Conservation (phyloP, 2,329 filamentous ascomycete species). For the Blastomyces emzantsi region DNA sequence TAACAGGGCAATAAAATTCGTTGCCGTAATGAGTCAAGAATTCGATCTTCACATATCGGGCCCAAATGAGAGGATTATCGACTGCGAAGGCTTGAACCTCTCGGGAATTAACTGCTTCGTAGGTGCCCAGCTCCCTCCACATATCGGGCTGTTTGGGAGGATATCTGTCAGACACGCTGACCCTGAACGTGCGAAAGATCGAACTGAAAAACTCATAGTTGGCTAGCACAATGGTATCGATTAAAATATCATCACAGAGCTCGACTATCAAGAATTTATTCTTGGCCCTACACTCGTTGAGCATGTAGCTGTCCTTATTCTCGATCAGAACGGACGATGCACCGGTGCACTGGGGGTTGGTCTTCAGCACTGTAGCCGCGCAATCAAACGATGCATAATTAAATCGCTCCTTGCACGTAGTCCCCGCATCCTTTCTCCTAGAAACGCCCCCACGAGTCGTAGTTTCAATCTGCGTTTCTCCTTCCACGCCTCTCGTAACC, state of each 20-base stretch:
- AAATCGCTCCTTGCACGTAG: constrained; percentile 94
- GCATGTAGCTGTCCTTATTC: constrained; percentile 98
- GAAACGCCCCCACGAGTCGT: constrained; percentile 40
- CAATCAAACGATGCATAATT: constrained; percentile 98
- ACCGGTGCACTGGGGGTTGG: constrained; percentile 76
- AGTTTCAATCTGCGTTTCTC: constrained; percentile 13
- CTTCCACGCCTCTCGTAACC: constrained; percentile 12
- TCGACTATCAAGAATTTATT: constrained; percentile 96
- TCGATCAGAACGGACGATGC: constrained; percentile 82
- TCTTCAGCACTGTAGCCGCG: constrained; percentile 86
- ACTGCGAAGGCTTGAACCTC: constrained; percentile 92
- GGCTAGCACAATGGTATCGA: constrained; percentile 93
- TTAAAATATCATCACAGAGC: constrained; percentile 73
- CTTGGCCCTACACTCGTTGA: constrained; percentile 74
- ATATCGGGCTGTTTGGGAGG: constrained; percentile 73
- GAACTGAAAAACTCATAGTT: constrained; percentile 99
- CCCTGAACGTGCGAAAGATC: constrained; percentile 81
- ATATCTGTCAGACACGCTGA: constrained; percentile 91
- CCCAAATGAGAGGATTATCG: constrained; percentile 93
- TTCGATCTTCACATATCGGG: constrained; percentile 83
- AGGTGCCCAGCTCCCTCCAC: constrained; percentile 81
- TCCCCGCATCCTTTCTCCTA: constrained; percentile 85
- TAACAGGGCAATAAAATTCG: constrained; percentile 93
- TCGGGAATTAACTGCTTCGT: constrained; percentile 83
- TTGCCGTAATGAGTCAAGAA: constrained; percentile 91